Evolutionary conservation across 2,329 filamentous ascomycete genomes (phyloP).

Genomic region (Colletotrichum sidae): DNA sequence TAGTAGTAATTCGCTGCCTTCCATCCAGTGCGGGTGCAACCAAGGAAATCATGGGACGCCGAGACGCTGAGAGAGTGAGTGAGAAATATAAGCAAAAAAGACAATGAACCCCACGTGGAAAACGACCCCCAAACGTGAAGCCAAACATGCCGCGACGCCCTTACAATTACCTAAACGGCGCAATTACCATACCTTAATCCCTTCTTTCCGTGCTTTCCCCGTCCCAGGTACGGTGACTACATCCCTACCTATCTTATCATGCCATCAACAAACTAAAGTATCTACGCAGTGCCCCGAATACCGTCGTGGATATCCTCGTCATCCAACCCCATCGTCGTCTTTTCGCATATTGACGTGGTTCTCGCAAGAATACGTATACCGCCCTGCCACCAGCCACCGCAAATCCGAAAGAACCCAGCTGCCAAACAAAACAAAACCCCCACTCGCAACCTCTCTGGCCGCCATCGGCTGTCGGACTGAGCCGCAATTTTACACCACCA

Average conservation of each 20-base stretch:
- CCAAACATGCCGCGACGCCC: slow-evolving; percentile 3
- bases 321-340: neutral
- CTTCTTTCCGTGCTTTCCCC: neutral
- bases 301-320: neutral
- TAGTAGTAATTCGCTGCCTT: no score
- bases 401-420: neutral
- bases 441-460: slow-evolving; percentile 7
- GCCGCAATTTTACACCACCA: slow-evolving; percentile 26
- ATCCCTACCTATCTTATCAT: no score
- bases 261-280: no score
- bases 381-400: neutral
- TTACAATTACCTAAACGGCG: neutral
- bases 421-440: neutral
- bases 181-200: slow-evolving; percentile 27
- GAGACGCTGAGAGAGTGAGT: no score
- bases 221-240: neutral
- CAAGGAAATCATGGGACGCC: no score
- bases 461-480: slow-evolving; percentile 29
- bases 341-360: neutral
- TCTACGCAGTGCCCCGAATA: neutral
- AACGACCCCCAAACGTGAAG: neutral
- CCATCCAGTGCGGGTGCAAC: no score
- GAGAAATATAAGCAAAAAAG: neutral
- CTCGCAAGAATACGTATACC: neutral
- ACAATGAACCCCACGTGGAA: neutral